A percentile compares a stretch with the other conserved stretches of the same genome.
These are phyloP conservation scores for Neoascochyta sp. DNA, from an alignment of 2,329 filamentous ascomycete genomes.

Conservation along the genomic window DNA sequence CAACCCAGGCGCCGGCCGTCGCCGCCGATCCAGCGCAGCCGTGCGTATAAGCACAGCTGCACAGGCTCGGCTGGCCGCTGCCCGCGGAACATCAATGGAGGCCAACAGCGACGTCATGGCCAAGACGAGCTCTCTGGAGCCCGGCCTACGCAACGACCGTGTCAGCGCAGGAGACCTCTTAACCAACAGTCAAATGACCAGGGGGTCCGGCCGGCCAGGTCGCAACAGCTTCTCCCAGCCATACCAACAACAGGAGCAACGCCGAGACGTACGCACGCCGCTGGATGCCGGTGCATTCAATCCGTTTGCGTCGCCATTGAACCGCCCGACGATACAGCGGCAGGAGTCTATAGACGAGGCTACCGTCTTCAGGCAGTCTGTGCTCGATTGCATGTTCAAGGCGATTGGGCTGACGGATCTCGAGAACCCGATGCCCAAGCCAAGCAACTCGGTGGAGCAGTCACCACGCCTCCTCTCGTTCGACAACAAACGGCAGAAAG, in stretches of 20 bases:
- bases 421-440: constrained; percentile 61
- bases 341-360: constrained; percentile 87
- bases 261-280: constrained; percentile 44
- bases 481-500: constrained; percentile 75
- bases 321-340: constrained; percentile 53
- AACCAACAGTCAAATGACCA: constrained; percentile 69
- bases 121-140: constrained; percentile 25
- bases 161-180: constrained; percentile 66
- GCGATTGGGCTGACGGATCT: constrained; percentile 76
- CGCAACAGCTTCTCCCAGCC: constrained; percentile 49
- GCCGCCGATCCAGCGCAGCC: constrained; percentile 64
- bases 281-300: constrained; percentile 44
- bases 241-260: constrained; percentile 43
- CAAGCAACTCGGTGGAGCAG: constrained; percentile 67
- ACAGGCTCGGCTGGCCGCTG: constrained; percentile 58
- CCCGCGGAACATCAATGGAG: constrained; percentile 39
- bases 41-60: constrained; percentile 76
- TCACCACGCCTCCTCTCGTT: constrained; percentile 82
- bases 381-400: constrained; percentile 94
- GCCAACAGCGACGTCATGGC: constrained; percentile 15
- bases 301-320: constrained; percentile 36
- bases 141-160: constrained; percentile 25
- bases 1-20: constrained; percentile 65
- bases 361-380: constrained; percentile 79
- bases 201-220: constrained; percentile 53